Evolutionary conservation across 768 basidiomycete genomes (phyloP).

Genomic region (Kockovaella imperatae): DNA sequence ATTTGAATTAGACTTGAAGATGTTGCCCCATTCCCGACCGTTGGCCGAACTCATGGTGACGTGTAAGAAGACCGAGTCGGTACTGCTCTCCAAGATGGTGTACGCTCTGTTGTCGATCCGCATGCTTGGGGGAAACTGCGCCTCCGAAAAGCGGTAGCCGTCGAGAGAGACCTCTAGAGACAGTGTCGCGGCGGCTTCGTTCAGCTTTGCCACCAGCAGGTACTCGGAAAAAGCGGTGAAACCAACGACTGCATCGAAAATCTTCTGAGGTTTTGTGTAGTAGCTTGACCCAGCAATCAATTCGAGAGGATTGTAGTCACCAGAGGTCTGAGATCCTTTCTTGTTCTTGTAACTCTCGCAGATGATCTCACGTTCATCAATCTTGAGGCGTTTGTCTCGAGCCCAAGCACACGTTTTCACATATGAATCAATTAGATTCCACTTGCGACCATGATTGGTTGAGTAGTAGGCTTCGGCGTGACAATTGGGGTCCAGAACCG

Average conservation of each 20-base stretch:
- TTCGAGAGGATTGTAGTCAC: conserved; percentile 64
- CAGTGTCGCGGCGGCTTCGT: conserved; percentile 50
- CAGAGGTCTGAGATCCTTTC: conserved; percentile 60
- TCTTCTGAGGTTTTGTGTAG: conserved; percentile 60
- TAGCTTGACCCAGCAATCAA: conserved; percentile 69
- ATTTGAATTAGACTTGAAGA: conserved; percentile 81
- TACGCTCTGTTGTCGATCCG: conserved; percentile 79
- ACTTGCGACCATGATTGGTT: conserved; percentile 65
- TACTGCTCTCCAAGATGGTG: conserved; percentile 88
- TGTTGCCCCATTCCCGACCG: conserved; percentile 74
- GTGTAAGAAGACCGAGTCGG: conserved; percentile 86
- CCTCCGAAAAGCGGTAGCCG: conserved; percentile 72
- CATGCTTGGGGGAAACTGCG: conserved; percentile 84
- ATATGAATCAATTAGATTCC: conserved; percentile 73
- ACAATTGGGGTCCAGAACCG: conserved; percentile 52
- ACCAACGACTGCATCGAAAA: conserved; percentile 84
- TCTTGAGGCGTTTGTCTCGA: conserved; percentile 63
- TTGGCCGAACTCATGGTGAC: conserved; percentile 79
- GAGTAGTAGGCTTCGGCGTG: conserved; percentile 69
- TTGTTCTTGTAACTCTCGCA: conserved; percentile 85
- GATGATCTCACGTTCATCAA: conserved; percentile 80
- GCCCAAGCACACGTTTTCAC: conserved; percentile 91
- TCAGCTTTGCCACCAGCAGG: conserved; percentile 76
- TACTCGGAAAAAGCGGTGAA: conserved; percentile 90
- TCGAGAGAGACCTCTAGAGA: conserved; percentile 89